Conservation (phyloP, 2,329 filamentous ascomycete genomes). For the Trichoderma simmonsii region DNA sequence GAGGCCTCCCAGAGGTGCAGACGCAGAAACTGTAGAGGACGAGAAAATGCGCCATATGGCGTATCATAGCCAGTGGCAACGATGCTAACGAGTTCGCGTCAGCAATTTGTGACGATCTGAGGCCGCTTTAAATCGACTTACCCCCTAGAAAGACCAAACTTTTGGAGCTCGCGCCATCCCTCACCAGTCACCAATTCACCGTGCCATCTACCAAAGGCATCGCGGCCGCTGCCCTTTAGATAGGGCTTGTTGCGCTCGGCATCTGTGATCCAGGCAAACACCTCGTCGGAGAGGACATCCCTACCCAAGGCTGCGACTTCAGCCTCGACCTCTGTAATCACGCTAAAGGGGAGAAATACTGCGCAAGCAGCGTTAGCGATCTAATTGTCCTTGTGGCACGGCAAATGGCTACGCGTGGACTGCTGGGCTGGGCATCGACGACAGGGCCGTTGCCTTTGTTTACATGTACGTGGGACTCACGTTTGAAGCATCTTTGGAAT, state of each 20-base stretch:
- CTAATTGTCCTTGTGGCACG: not conserved
- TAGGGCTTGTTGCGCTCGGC: slow-evolving; percentile 64
- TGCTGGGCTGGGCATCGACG: not conserved
- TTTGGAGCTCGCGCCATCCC: slow-evolving; percentile 63
- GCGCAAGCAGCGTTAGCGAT: not conserved
- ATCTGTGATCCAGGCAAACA: slow-evolving; percentile 59
- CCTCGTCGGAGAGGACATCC: slow-evolving; percentile 50
- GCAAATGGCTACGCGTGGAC: not conserved
- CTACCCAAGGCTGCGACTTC: slow-evolving; percentile 49
- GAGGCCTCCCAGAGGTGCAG: slow-evolving; percentile 59
- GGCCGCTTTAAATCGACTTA: slow-evolving; percentile 18
- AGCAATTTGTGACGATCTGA: not conserved
- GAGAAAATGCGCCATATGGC: slow-evolving; percentile 47
- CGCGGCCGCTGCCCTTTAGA: slow-evolving; percentile 52
- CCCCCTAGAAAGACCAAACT: slow-evolving; percentile 57
- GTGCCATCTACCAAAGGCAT: slow-evolving; percentile 59
- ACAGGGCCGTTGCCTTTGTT: not conserved
- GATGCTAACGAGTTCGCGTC: slow-evolving; percentile 35
- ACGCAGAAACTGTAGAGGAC: slow-evolving; percentile 58
- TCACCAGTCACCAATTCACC: slow-evolving; percentile 61
- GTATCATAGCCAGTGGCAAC: slow-evolving; percentile 60
- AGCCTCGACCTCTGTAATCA: slow-evolving; percentile 39
- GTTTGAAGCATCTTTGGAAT: slow-evolving; percentile 49
- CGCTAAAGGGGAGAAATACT: slow-evolving; percentile 49
- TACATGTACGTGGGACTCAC: slow-evolving; percentile 35